Evolutionary conservation across 805 yeast genomes (phyloP).

Genomic region (Candida chauliodis): DNA sequence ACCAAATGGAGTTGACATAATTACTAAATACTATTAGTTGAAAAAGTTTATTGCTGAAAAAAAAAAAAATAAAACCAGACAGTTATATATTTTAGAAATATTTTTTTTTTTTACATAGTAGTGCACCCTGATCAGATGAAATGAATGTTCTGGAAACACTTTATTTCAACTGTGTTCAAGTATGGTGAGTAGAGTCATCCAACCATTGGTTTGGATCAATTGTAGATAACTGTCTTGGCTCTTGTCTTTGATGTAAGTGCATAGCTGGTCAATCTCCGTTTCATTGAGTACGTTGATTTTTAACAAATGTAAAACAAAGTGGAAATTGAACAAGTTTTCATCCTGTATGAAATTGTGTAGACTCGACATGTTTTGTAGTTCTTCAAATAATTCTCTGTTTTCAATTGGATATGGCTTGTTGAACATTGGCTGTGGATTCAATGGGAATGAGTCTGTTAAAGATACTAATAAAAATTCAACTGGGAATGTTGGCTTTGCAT

Average conservation of each 20-base stretch:
- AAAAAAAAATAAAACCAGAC: neutral
- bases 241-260: constrained; percentile 43
- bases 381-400: constrained; percentile 65
- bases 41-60: neutral
- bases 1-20: constrained; percentile 93
- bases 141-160: constrained; percentile 1
- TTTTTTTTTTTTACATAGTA: neutral
- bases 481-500: constrained; percentile 90
- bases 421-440: constrained; percentile 52
- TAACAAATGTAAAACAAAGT: constrained; percentile 58
- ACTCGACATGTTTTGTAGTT: constrained; percentile 57
- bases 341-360: constrained; percentile 47
- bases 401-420: constrained; percentile 59
- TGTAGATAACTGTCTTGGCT: constrained; percentile 45
- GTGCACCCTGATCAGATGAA: constrained; percentile 3
- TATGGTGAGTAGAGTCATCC: constrained; percentile 73
- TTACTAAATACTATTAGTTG: constrained; percentile 9
- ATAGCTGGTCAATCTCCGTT: constrained; percentile 50
- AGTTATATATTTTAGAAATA: neutral
- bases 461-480: constrained; percentile 87
- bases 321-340: constrained; percentile 65
- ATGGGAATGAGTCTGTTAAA: constrained; percentile 89
- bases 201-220: constrained; percentile 64
- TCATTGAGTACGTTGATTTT: constrained; percentile 54
- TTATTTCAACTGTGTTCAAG: constrained; percentile 31